These are phyloP conservation scores for Pseudopyricularia javanii DNA, from an alignment of 2,329 filamentous ascomycete genomes.

Conservation along the genomic window DNA sequence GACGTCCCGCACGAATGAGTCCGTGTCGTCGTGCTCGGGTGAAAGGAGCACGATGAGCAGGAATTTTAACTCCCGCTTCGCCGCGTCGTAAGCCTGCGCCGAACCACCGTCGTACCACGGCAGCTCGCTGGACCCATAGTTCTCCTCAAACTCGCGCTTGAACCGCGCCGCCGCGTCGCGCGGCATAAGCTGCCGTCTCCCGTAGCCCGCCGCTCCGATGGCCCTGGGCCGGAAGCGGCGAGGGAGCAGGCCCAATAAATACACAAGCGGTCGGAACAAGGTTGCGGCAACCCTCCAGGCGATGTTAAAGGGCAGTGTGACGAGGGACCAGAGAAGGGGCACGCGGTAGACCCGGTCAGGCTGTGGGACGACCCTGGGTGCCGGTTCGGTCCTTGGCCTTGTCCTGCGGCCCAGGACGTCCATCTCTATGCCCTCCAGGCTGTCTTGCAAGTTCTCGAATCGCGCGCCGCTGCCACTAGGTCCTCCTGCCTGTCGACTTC, in stretches of 20 bases:
- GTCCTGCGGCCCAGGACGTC: neutral
- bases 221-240: constrained; percentile 44
- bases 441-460: constrained; percentile 63
- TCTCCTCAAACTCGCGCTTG: constrained; percentile 87
- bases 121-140: constrained; percentile 62
- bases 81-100: constrained; percentile 78
- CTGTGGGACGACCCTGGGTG: constrained; percentile 74
- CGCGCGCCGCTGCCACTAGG: constrained; percentile 29
- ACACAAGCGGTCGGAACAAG: constrained; percentile 60
- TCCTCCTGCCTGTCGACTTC: constrained; percentile 11
- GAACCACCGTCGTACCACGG: constrained; percentile 83
- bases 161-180: constrained; percentile 82
- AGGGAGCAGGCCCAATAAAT: constrained; percentile 71
- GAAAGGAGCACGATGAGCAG: constrained; percentile 80
- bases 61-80: constrained; percentile 86
- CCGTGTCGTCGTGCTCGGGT: constrained; percentile 88
- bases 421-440: constrained; percentile 18
- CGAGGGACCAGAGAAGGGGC: constrained; percentile 62
- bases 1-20: constrained; percentile 69
- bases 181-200: constrained; percentile 66
- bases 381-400: constrained; percentile 42
- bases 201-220: constrained; percentile 47
- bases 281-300: constrained; percentile 61
- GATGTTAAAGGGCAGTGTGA: constrained; percentile 72
- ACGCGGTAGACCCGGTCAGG: constrained; percentile 56